Evolutionary conservation across 1,139 yeast species (phyloP), one percentile per base, ranked within the genome.

Genomic region (Suhomyces panamericanus): DNA sequence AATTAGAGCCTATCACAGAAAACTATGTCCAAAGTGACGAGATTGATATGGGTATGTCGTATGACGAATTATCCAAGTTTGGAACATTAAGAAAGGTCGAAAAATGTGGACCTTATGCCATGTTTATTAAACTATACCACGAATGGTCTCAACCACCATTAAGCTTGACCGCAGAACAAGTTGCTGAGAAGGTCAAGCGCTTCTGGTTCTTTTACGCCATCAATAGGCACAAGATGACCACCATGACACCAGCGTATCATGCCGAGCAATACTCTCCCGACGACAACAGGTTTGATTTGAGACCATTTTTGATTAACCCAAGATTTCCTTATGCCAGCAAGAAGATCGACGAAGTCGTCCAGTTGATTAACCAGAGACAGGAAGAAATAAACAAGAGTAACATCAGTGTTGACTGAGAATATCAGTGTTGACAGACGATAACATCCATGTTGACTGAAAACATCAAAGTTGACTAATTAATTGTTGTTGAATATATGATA

Each of bases 201-300:
- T 93, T 93, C 66, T 93, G 88, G 77, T 91, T 87, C 73, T 93
- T 80, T 61, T 93, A 93, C 64, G 96, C 98, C 6, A 80, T 93
- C 46, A 93, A 93, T 65, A 82, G 99, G 58, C 99, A 93, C 67
- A 93, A 93, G 67, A 95, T 89, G 84, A 93, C 99, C 0, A 91
- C 95, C 14, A 77, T 91, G 66, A 93, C 99, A 0, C 99, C 99
- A 12, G 81, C 96, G 20, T 95, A 93, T 60, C 99, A 93, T 58
- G 99, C 99, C 0, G 99, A 93, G 62, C 95, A 88, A 59, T 93
- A 95, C 62, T 89, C 97, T 1, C 98, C 99, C 1, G 99, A 93
- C 65, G 99, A 93, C 63, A 93, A 93, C 64, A 78, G 99, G 57
- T 93, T 87, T 63, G 99, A 93, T 63, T 73, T 95, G 59, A 77